A percentile compares a stretch with the other conserved stretches of the same genome.
phyloP scores from a whole-genome alignment of 2,329 filamentous ascomycete genomes.

The Scytalidium lignicola region DNA sequence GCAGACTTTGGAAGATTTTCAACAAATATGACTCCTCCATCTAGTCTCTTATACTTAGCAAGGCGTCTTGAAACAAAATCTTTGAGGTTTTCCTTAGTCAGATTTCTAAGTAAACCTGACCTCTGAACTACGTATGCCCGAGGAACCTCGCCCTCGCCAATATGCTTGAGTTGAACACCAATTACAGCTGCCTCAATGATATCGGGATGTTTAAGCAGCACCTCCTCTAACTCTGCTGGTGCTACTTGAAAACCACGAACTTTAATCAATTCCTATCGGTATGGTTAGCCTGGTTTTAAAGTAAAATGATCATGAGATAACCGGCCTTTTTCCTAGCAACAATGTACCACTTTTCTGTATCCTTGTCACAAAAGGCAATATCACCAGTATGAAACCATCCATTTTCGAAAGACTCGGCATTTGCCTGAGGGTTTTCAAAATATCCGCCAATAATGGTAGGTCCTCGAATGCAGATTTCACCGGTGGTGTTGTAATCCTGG shows the following conservation, averaged over 20 bases:
- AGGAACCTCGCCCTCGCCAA: slow-evolving; percentile 48
- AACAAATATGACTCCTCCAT: slow-evolving; percentile 60
- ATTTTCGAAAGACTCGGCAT: slow-evolving; percentile 45
- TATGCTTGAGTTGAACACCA: slow-evolving; percentile 35
- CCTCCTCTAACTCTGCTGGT: slow-evolving; percentile 36
- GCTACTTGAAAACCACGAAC: slow-evolving; percentile 39
- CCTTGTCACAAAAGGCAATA: slow-evolving; percentile 51
- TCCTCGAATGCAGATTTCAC: slow-evolving; percentile 68
- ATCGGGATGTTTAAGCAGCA: slow-evolving; percentile 26
- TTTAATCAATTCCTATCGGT: slow-evolving; percentile 47
- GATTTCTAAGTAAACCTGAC: slow-evolving; percentile 34
- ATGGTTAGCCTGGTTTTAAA: not conserved
- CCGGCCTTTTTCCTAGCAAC: slow-evolving; percentile 62
- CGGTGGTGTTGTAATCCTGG: slow-evolving; percentile 31
- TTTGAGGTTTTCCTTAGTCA: slow-evolving; percentile 48
- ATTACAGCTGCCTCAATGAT: slow-evolving; percentile 58
- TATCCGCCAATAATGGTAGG: slow-evolving; percentile 74
- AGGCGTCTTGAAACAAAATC: slow-evolving; percentile 53
- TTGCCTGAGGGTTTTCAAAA: slow-evolving; percentile 64
- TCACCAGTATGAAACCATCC: slow-evolving; percentile 65
- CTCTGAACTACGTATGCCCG: slow-evolving; percentile 49
- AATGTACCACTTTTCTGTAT: slow-evolving; percentile 58
- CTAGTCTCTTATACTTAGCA: slow-evolving; percentile 60
- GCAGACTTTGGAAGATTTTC: slow-evolving; percentile 66
- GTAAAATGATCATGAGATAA: not conserved